phyloP scores from a whole-genome alignment of 176 grass and related monocot genomes.

The Chloris gayana region DNA sequence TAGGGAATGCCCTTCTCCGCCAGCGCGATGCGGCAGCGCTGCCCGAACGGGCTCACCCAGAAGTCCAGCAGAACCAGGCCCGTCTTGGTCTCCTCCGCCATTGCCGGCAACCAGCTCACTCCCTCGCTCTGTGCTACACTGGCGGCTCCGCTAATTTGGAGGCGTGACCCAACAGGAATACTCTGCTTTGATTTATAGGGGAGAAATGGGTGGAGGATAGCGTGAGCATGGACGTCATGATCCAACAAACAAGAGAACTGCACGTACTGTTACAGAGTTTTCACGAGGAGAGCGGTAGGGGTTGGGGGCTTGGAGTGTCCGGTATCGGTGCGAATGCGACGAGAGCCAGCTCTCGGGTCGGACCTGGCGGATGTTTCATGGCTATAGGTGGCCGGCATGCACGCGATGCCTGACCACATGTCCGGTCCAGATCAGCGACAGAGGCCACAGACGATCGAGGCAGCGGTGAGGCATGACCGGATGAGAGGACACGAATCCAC shows the following conservation, averaged over 20 bases:
- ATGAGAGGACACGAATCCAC: neutral
- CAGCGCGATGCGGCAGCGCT: conserved; percentile 57
- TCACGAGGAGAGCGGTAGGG: neutral
- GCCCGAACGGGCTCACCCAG: conserved; percentile 69
- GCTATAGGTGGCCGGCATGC: neutral
- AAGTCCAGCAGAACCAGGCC: conserved; percentile 40
- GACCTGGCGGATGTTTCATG: neutral
- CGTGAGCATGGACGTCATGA: neutral
- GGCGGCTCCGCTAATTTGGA: neutral
- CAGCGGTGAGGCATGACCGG: neutral
- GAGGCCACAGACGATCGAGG: neutral
- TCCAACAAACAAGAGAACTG: neutral
- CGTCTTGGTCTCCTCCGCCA: neutral
- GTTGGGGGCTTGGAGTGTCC: neutral
- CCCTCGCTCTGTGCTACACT: neutral
- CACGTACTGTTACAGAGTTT: neutral
- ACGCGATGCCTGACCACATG: neutral
- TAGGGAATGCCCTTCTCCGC: conserved; percentile 54
- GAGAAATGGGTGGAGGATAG: neutral
- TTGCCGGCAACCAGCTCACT: neutral
- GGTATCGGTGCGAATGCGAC: neutral
- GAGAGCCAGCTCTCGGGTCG: neutral
- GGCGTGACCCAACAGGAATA: neutral
- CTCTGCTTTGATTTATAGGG: neutral
- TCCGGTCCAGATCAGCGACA: neutral